Evolutionary conservation across 805 yeast species (phyloP).

Genomic region (Kuraishia floccosa): DNA sequence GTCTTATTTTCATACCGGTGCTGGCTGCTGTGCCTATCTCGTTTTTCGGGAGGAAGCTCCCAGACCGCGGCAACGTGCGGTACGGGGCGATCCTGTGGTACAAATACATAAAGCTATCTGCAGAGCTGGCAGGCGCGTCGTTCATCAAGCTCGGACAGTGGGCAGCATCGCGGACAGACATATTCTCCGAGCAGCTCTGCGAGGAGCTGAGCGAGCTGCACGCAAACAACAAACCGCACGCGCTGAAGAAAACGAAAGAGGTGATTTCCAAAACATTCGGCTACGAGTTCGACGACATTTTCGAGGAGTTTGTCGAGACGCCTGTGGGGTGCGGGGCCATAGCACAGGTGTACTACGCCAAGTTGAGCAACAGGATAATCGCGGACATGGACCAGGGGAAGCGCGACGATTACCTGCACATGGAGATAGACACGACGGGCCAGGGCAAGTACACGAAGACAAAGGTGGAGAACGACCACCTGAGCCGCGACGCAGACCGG

Average conservation of each 20-base stretch:
- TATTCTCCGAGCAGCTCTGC: conserved; percentile 74
- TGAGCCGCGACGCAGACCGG: conserved; percentile 11
- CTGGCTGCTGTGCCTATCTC: conserved; percentile 52
- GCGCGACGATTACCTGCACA: conserved; percentile 10
- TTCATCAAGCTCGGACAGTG: conserved; percentile 92
- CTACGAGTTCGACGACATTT: conserved; percentile 52
- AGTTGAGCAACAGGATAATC: conserved; percentile 33
- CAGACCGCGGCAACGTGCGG: conserved; percentile 5
- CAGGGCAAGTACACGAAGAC: conserved; percentile 1
- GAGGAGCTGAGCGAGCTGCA: conserved; percentile 68
- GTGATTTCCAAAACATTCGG: conserved; percentile 53
- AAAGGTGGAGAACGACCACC: neutral
- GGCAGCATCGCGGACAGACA: conserved; percentile 97
- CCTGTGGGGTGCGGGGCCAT: conserved; percentile 98
- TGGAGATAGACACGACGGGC: conserved; percentile 17
- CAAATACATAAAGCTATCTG: conserved; percentile 43
- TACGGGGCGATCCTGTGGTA: conserved; percentile 47
- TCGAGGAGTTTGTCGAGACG: conserved; percentile 59
- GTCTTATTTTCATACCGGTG: conserved; percentile 61
- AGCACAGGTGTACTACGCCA: conserved; percentile 87
- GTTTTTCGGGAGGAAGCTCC: conserved; percentile 34
- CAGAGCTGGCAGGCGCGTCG: conserved; percentile 88
- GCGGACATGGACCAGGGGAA: conserved; percentile 6
- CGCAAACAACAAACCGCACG: conserved; percentile 72
- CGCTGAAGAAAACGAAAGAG: conserved; percentile 44